These are phyloP conservation scores for Salvia sclarea DNA, from an alignment of 305 asterid genomes.

Conservation along the genomic window DNA sequence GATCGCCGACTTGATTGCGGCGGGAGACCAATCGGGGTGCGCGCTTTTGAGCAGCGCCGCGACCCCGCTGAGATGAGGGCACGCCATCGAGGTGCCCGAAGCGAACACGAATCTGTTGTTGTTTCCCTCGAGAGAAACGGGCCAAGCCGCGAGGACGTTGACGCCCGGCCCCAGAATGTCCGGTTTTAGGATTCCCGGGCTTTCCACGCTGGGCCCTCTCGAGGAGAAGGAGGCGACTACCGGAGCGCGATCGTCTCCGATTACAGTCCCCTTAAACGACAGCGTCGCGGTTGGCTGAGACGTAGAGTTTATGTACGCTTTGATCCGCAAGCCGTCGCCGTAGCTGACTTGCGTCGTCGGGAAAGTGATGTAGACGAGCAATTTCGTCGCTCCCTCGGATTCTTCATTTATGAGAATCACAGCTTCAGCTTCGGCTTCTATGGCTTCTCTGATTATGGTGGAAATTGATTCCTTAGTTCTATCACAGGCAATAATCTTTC, in stretches of 20 bases:
- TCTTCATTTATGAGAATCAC: slow-evolving; percentile 7
- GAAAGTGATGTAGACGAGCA: not conserved
- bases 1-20: slow-evolving; percentile 53
- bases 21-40: slow-evolving; percentile 55
- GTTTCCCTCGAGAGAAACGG: slow-evolving; percentile 14
- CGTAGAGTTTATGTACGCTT: slow-evolving; percentile 28
- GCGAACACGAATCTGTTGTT: not conserved
- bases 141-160: slow-evolving; percentile 52
- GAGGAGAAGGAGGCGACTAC: slow-evolving; percentile 48
- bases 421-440: not conserved
- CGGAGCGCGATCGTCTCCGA: slow-evolving; percentile 47
- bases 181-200: slow-evolving; percentile 55
- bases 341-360: slow-evolving; percentile 3
- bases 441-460: not conserved
- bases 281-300: slow-evolving; percentile 29
- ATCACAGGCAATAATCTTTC: slow-evolving; percentile 30
- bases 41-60: slow-evolving; percentile 49
- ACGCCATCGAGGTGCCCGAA: slow-evolving; percentile 60
- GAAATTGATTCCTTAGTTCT: not conserved
- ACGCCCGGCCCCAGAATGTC: slow-evolving; percentile 60
- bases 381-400: not conserved
- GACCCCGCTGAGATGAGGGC: slow-evolving; percentile 60
- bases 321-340: slow-evolving; percentile 18
- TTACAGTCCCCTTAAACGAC: slow-evolving; percentile 44
- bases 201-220: slow-evolving; percentile 39